phyloP scores from a whole-genome alignment of 495 filamentous ascomycete species.

The Penicillium goetzii region DNA sequence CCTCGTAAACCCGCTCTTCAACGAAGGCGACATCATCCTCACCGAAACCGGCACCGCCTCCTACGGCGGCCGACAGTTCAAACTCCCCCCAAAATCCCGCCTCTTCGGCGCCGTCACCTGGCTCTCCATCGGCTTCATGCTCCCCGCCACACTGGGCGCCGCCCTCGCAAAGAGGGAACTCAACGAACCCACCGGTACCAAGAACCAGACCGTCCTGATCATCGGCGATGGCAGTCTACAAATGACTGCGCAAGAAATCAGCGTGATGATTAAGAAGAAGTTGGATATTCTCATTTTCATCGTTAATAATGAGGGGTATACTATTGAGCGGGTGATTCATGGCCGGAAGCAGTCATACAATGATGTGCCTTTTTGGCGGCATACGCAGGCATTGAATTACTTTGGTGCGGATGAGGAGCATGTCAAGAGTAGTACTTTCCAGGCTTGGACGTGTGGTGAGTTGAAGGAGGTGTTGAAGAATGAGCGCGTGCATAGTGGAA shows the following conservation, averaged over 20 bases:
- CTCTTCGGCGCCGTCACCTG: slow-evolving; percentile 45
- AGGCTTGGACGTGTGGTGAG: slow-evolving; percentile 41
- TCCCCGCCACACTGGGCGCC: slow-evolving; percentile 52
- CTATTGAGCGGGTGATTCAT: slow-evolving; percentile 76
- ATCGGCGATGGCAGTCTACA: slow-evolving; percentile 85
- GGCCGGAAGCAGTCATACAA: slow-evolving; percentile 77
- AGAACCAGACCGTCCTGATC: slow-evolving; percentile 62
- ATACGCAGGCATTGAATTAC: slow-evolving; percentile 47
- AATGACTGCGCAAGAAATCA: slow-evolving; percentile 76
- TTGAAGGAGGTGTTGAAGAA: slow-evolving; percentile 39
- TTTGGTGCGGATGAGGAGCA: slow-evolving; percentile 47
- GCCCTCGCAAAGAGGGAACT: slow-evolving; percentile 48
- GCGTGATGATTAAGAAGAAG: slow-evolving; percentile 71
- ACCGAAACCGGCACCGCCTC: slow-evolving; percentile 47
- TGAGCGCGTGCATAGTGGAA: slow-evolving; percentile 40
- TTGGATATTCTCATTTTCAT: slow-evolving; percentile 75
- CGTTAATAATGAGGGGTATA: slow-evolving; percentile 76
- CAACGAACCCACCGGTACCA: slow-evolving; percentile 23
- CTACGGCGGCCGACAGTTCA: slow-evolving; percentile 37
- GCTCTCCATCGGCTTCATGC: slow-evolving; percentile 53
- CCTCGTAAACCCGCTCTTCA: slow-evolving; percentile 35
- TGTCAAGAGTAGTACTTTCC: slow-evolving; percentile 29
- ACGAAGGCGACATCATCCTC: slow-evolving; percentile 43
- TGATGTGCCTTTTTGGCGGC: slow-evolving; percentile 69
- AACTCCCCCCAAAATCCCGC: slow-evolving; percentile 32